These are phyloP conservation scores for Puccinia coronata DNA, from an alignment of 1,284 basidiomycete species.

Conservation along the genomic window DNA sequence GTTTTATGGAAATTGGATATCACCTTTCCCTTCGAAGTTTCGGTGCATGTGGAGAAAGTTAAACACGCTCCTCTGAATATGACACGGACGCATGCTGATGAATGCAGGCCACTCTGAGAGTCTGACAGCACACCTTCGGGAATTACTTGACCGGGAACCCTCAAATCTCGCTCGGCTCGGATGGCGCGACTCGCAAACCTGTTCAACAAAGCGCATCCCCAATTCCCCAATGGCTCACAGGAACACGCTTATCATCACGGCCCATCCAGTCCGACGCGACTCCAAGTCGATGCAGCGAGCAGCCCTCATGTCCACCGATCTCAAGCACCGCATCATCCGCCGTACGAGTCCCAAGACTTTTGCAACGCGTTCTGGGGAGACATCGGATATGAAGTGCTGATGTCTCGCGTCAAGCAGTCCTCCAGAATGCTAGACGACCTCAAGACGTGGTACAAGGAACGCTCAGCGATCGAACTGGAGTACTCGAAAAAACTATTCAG, in stretches of 20 bases:
- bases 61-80: no score
- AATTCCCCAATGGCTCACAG: background rate
- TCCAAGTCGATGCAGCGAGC: no score
- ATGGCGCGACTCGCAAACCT: constrained; percentile 23
- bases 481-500: constrained; percentile 84
- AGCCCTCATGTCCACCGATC: background rate
- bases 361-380: constrained; percentile 48
- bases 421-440: constrained; percentile 36
- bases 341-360: constrained; percentile 1
- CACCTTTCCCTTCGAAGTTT: no score
- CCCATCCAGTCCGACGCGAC: no score
- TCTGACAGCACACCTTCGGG: no score
- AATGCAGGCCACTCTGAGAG: no score
- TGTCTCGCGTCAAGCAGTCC: constrained; percentile 23
- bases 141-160: no score
- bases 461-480: constrained; percentile 75
- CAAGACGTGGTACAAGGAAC: constrained; percentile 43
- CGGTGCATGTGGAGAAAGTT: no score
- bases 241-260: no score
- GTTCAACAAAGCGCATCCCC: constrained; percentile 6
- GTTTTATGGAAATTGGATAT: no score
- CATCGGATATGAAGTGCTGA: constrained; percentile 12
- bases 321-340: background rate
- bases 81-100: no score
- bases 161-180: no score